phyloP scores from a whole-genome alignment of 1,139 yeast species.

The Pichia sorboxylosa region DNA sequence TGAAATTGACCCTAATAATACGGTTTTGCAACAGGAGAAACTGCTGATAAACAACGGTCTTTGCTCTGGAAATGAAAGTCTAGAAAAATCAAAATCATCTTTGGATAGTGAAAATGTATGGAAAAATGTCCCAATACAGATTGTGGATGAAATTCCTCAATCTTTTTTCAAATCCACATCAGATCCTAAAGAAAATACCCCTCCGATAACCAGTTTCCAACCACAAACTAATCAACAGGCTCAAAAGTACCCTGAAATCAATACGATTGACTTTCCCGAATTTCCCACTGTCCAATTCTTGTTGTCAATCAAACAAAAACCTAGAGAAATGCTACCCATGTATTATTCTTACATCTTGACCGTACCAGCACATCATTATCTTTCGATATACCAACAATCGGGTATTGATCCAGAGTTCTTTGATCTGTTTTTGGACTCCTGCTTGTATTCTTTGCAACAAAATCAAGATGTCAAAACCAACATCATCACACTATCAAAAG shows the following conservation, averaged over 20 bases:
- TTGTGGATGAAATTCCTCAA: slow-evolving; percentile 36
- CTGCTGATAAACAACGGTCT: no score
- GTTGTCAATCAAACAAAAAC: slow-evolving; percentile 14
- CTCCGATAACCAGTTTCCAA: no score
- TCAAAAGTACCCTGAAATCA: no score
- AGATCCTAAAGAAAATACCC: no score
- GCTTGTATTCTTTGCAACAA: slow-evolving; percentile 15
- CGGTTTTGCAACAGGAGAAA: slow-evolving; percentile 10
- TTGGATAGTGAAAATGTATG: no score
- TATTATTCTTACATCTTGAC: slow-evolving; percentile 31
- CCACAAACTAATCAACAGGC: no score
- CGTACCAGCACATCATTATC: slow-evolving; percentile 24
- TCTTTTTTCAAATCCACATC: no score
- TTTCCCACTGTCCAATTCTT: slow-evolving; percentile 29
- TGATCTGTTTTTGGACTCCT: slow-evolving; percentile 40
- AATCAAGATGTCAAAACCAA: slow-evolving; percentile 2
- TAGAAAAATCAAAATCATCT: no score
- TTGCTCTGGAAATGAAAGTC: no score
- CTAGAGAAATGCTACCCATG: slow-evolving; percentile 13
- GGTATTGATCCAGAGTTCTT: slow-evolving; percentile 52
- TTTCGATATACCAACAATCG: slow-evolving; percentile 29
- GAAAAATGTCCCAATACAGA: slow-evolving; percentile 34
- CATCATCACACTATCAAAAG: slow-evolving; percentile 8
- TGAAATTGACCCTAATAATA: slow-evolving; percentile 34
- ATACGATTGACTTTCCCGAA: no score